Evolutionary conservation across 176 grass and related monocot species (phyloP).

Genomic region (Pharus latifolius): DNA sequence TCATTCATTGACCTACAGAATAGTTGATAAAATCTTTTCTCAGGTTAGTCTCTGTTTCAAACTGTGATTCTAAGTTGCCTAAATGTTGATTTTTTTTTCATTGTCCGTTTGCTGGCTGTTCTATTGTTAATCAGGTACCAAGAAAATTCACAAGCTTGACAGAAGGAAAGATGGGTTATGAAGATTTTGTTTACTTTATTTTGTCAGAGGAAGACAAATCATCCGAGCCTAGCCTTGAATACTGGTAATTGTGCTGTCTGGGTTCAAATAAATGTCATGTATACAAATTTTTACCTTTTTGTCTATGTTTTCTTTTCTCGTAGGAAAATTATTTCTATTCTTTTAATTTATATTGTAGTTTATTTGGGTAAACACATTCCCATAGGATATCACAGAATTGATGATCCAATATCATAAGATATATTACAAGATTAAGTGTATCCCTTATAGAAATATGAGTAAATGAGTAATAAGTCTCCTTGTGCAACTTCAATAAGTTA

Average conservation of each 20-base stretch:
- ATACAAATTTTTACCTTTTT: constrained; percentile 1
- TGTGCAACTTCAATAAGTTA: too few relatives aligned
- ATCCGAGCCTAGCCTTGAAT: constrained; percentile 94
- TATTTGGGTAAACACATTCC: too few relatives aligned
- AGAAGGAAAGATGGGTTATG: constrained; percentile 98
- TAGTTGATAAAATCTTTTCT: constrained; percentile 95
- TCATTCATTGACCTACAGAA: constrained; percentile 95
- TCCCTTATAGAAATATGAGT: too few relatives aligned
- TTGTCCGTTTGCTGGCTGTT: neutral
- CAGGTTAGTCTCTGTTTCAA: constrained; percentile 52
- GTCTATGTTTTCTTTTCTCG: neutral
- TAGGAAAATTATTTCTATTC: neutral
- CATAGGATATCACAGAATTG: too few relatives aligned
- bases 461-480: too few relatives aligned
- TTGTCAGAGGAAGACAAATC: constrained; percentile 98
- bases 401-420: too few relatives aligned
- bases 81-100: constrained; percentile 14
- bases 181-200: constrained; percentile 99
- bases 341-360: constrained; percentile 7
- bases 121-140: constrained; percentile 48
- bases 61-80: neutral
- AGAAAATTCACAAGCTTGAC: constrained; percentile 90
- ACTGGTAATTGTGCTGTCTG: constrained; percentile 55
- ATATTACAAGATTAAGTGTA: too few relatives aligned
- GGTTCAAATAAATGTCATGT: neutral